These are phyloP conservation scores for Paramecium tetraurelia DNA, from an alignment of 73 alveolate genomes.

Conservation along the genomic window DNA sequence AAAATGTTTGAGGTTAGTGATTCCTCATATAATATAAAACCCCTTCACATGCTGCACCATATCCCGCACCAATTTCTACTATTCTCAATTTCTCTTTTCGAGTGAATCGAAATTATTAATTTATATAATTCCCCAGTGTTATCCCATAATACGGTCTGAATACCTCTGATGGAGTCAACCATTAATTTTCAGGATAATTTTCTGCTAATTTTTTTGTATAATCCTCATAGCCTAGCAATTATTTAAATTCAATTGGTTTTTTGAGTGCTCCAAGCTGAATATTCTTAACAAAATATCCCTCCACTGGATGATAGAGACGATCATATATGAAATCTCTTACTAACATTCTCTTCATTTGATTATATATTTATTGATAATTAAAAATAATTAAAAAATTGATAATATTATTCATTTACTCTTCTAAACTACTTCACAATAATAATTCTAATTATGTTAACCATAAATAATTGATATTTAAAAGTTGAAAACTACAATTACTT, in stretches of 20 bases:
- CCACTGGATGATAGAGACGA: constrained; percentile 71
- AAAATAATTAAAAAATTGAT: neutral
- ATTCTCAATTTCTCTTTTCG: constrained; percentile 61
- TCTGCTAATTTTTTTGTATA: constrained; percentile 66
- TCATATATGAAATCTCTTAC: constrained; percentile 80
- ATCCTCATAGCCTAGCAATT: constrained; percentile 74
- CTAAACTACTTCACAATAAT: too few species aligned
- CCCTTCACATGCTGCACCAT: constrained; percentile 80
- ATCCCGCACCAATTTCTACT: constrained; percentile 91
- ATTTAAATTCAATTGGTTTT: constrained; percentile 64
- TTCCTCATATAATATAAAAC: constrained; percentile 76
- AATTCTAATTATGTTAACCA: too few species aligned
- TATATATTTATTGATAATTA: neutral
- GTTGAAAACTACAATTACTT: too few species aligned
- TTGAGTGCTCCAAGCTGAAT: constrained; percentile 77
- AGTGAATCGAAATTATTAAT: constrained; percentile 34
- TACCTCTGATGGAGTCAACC: constrained; percentile 80
- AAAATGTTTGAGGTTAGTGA: constrained; percentile 64
- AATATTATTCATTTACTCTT: too few species aligned
- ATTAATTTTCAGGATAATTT: constrained; percentile 82
- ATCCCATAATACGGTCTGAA: constrained; percentile 90
- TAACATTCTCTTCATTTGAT: neutral
- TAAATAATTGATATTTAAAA: too few species aligned
- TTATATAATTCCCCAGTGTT: constrained; percentile 78
- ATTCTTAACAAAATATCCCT: constrained; percentile 82